Evolutionary conservation across 305 asterid species (phyloP).

Genomic region (Fraxinus sp.): DNA sequence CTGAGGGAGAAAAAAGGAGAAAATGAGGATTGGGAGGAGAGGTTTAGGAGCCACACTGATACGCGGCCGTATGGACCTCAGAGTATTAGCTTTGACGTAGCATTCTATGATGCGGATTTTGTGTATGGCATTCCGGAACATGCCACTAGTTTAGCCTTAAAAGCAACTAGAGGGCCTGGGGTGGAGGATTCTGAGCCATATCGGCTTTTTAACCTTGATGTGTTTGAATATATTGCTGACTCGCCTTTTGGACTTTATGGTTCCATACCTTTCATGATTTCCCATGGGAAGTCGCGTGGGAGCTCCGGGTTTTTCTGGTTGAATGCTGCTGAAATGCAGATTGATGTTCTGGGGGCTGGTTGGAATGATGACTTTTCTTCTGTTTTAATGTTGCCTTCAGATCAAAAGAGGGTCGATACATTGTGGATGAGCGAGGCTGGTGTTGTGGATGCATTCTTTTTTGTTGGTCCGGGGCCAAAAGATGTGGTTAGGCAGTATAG

Average conservation of each 20-base stretch:
- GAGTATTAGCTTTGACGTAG: slow-evolving; percentile 88
- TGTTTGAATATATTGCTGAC: slow-evolving; percentile 76
- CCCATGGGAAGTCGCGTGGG: slow-evolving; percentile 81
- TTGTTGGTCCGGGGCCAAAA: slow-evolving; percentile 85
- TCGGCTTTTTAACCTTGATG: slow-evolving; percentile 89
- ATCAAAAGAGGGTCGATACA: slow-evolving; percentile 79
- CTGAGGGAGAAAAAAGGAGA: slow-evolving; percentile 68
- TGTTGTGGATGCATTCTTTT: slow-evolving; percentile 87
- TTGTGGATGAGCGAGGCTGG: slow-evolving; percentile 99
- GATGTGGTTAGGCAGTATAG: slow-evolving; percentile 88
- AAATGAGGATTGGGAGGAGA: slow-evolving; percentile 87
- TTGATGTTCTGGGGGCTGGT: slow-evolving; percentile 76
- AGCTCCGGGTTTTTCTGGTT: slow-evolving; percentile 96
- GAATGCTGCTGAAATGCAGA: slow-evolving; percentile 99
- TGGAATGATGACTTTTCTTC: slow-evolving; percentile 69
- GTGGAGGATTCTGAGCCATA: slow-evolving; percentile 91
- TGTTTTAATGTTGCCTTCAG: slow-evolving; percentile 60
- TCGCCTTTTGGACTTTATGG: slow-evolving; percentile 98
- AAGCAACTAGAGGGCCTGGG: slow-evolving; percentile 84
- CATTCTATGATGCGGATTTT: slow-evolving; percentile 88
- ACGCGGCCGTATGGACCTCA: slow-evolving; percentile 90
- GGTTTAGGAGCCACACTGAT: slow-evolving; percentile 79
- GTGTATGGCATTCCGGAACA: slow-evolving; percentile 96
- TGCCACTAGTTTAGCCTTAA: slow-evolving; percentile 86
- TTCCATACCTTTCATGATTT: slow-evolving; percentile 80